Evolutionary conservation across 805 yeast species (phyloP).

Genomic region (Candida ulmi): DNA sequence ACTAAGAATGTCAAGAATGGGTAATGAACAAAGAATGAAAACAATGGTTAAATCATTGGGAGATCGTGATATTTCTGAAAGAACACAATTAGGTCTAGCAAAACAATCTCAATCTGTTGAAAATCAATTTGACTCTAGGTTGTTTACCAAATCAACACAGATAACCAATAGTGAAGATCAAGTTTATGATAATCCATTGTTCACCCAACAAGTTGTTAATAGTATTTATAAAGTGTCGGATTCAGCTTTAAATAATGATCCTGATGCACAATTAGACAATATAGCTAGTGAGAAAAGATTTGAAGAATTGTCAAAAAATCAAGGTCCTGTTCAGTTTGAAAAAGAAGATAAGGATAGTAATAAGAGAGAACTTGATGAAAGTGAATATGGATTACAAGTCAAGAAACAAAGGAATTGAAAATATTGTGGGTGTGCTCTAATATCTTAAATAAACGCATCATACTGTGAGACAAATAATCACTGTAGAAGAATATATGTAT

Average conservation of each 20-base stretch:
- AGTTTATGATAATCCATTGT: slow-evolving; percentile 55
- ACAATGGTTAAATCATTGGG: slow-evolving; percentile 35
- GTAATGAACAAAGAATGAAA: slow-evolving; percentile 37
- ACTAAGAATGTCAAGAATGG: slow-evolving; percentile 36
- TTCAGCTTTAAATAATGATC: slow-evolving; percentile 13
- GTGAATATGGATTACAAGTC: slow-evolving; percentile 19
- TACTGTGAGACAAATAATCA: too few species aligned
- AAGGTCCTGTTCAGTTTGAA: slow-evolving; percentile 44
- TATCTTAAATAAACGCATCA: not conserved
- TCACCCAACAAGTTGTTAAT: slow-evolving; percentile 46
- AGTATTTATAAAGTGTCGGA: slow-evolving; percentile 40
- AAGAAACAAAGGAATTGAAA: slow-evolving; percentile 13
- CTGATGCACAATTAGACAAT: slow-evolving; percentile 13
- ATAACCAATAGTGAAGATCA: slow-evolving; percentile 37
- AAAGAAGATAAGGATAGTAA: slow-evolving; percentile 21
- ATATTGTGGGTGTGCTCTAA: not conserved
- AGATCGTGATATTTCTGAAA: slow-evolving; percentile 52
- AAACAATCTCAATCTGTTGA: slow-evolving; percentile 33
- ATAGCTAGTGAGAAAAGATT: slow-evolving; percentile 15
- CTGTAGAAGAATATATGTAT: too few species aligned
- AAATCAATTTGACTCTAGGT: slow-evolving; percentile 51
- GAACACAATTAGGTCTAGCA: slow-evolving; percentile 46
- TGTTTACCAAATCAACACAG: slow-evolving; percentile 43
- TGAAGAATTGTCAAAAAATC: slow-evolving; percentile 8
- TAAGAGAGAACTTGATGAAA: slow-evolving; percentile 8